phyloP scores from a whole-genome alignment of 495 filamentous ascomycete species.

The Choiromyces venosus region DNA sequence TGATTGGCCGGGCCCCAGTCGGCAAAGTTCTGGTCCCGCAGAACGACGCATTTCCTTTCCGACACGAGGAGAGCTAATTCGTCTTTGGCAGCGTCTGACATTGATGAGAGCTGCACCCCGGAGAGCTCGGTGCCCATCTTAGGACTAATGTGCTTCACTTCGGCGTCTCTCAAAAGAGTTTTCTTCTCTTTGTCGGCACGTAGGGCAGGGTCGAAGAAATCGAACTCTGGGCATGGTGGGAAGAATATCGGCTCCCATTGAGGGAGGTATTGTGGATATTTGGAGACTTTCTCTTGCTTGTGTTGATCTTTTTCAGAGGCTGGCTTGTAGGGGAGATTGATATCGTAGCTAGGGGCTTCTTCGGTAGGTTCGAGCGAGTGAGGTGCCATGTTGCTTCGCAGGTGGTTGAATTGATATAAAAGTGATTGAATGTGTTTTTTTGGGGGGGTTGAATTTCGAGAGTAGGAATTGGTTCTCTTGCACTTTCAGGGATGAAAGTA shows the following conservation, averaged over 20 bases:
- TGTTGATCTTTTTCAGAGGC: constrained; percentile 46
- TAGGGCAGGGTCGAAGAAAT: constrained; percentile 44
- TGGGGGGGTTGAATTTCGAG: background rate
- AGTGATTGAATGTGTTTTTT: background rate
- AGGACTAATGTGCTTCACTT: constrained; percentile 47
- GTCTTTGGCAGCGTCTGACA: constrained; percentile 44
- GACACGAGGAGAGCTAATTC: constrained; percentile 46
- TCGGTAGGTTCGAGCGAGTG: constrained; percentile 41
- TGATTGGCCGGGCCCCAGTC: constrained; percentile 48
- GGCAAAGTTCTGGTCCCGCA: constrained; percentile 47
- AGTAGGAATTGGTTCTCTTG: background rate
- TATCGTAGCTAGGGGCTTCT: constrained; percentile 52
- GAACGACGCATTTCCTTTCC: constrained; percentile 47
- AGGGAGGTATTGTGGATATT: constrained; percentile 44
- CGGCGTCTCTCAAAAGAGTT: constrained; percentile 39
- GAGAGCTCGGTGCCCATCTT: constrained; percentile 50
- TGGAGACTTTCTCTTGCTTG: constrained; percentile 41
- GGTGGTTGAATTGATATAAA: background rate
- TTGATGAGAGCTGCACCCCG: constrained; percentile 47
- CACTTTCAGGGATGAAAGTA: background rate
- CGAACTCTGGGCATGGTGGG: constrained; percentile 41
- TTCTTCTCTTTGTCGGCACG: constrained; percentile 44
- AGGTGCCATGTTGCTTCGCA: constrained; percentile 34
- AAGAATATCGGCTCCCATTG: constrained; percentile 43
- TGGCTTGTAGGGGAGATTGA: constrained; percentile 53